Base-by-base conservation (phyloP, 2,329 filamentous ascomycete species). In the Colletotrichum sansevieriae region DNA sequence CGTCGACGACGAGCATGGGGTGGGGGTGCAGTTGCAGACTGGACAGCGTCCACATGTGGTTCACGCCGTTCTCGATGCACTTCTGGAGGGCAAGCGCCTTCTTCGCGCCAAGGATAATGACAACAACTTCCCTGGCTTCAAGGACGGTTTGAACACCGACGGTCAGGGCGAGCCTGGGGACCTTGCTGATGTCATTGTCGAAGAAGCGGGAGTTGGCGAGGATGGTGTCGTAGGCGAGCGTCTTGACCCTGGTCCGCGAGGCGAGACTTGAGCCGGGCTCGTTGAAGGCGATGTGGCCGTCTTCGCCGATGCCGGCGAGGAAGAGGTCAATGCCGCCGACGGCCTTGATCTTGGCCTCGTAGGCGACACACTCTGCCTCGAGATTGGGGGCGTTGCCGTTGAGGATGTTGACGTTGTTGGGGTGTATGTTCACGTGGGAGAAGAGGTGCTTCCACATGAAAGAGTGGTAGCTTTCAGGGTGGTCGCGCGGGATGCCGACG, bases 361-460 rank as follows among this genome's bases (percentile, higher is more conserved):
- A 97, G 52, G 88, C 87, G 52, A 91, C 87, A 76, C 93, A 95
- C 80, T 96, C 93, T 46, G 88, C 89, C 72, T 91, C 89, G 2
- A 94, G 87, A 76, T 93, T 92, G 13, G 87, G 81, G 0, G 92
- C 92, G 76, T 95, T 95, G 75, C 93, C 93, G 76, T 95, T 89
- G 44, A 95, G 87, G 75, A 96, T 94, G 81, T 97, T 90, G 77
- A 96, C 93, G 78, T 95, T 95, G 75, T 87, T 86, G 5, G 93
- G 93, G 72, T 90, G 87, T 73, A 96, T 91, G 76, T 97, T 92
- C 74, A 96, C 90, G 73, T 89, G 93, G 49, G 91, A 93, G 84
- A 97, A 97, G 85, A 97, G 94, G 82, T 96, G 87, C 81, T 92
- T 93, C 87, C 94, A 97, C 93, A 97, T 96, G 84, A 96, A 97